Conservation (phyloP, 441 rosid species). For the Erodium moschatum region DNA sequence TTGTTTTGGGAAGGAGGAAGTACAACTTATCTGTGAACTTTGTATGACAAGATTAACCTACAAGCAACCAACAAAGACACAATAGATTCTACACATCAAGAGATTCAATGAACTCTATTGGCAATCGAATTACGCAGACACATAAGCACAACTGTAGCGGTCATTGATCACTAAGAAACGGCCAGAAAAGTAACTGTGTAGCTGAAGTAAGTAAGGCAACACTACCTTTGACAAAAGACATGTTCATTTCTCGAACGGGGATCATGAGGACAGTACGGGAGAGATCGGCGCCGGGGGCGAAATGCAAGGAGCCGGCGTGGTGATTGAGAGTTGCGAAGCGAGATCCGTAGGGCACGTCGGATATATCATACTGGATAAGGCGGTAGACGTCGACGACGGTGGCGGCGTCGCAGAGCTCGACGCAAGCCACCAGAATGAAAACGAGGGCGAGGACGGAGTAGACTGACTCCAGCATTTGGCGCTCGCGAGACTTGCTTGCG, state of each 20-base stretch:
- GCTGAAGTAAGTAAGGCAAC: not conserved
- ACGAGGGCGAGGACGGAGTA: constrained; percentile 7
- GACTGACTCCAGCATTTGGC: constrained; percentile 11
- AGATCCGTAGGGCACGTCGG: constrained; percentile 78
- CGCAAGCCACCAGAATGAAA: constrained; percentile 6
- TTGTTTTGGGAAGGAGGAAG: too few relatives aligned
- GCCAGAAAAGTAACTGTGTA: not conserved
- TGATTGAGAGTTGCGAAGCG: constrained; percentile 80
- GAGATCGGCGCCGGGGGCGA: constrained; percentile 66
- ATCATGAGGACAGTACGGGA: constrained; percentile 77
- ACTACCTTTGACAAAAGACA: constrained; percentile 34
- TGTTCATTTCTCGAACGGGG: constrained; percentile 65
- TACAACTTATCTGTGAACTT: too few relatives aligned
- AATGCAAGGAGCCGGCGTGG: constrained; percentile 76
- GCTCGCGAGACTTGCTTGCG: not conserved
- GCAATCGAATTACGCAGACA: not conserved
- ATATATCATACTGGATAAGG: constrained; percentile 84
- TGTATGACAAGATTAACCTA: too few relatives aligned
- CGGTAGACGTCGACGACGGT: constrained; percentile 92
- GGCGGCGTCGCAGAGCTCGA: constrained; percentile 30
- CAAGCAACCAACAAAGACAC: not conserved
- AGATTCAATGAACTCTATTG: not conserved
- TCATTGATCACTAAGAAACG: not conserved
- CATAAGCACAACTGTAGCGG: not conserved
- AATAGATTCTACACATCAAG: not conserved